Percentiles rank a stretch among this genome's conserved stretches.
phyloP scores from a whole-genome alignment of 2,329 filamentous ascomycete genomes.

The Fusarium ambrosium region DNA sequence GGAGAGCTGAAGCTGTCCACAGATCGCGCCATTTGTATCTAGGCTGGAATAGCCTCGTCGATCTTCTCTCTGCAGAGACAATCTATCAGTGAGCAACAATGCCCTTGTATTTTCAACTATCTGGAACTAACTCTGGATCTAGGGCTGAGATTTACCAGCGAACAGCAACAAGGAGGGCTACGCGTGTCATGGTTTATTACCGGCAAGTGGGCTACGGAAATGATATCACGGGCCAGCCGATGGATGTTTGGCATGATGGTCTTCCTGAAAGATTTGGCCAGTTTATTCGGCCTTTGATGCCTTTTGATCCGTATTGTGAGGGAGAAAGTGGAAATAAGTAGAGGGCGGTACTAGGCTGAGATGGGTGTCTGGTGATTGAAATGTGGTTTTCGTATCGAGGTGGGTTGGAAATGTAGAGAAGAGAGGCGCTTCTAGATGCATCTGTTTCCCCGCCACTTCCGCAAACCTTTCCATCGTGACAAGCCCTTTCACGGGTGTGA shows the following conservation, averaged over 20 bases:
- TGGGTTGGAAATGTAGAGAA: not conserved
- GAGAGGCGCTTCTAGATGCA: not conserved
- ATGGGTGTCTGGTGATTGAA: not conserved
- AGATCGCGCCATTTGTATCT: not conserved
- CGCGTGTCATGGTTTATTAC: slow-evolving; percentile 1
- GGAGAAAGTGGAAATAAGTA: not conserved
- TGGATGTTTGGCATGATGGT: slow-evolving; percentile 11
- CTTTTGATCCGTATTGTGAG: not conserved
- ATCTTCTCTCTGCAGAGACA: slow-evolving; percentile 2
- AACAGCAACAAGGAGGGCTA: not conserved
- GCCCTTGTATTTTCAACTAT: not conserved
- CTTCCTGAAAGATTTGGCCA: slow-evolving; percentile 9
- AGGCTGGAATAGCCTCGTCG: not conserved
- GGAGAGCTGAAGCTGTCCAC: not conserved
- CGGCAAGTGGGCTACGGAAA: not conserved
- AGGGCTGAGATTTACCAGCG: slow-evolving; percentile 11
- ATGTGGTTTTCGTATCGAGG: not conserved
- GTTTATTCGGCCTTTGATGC: slow-evolving; percentile 13
- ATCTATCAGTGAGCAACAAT: not conserved
- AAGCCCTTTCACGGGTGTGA: not conserved
- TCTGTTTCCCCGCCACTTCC: not conserved
- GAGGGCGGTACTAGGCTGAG: not conserved
- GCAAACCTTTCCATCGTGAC: not conserved
- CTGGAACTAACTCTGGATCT: not conserved
- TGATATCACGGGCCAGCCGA: not conserved